Conservation (phyloP, 768 basidiomycete genomes). For the Leccinum pellstonianum region DNA sequence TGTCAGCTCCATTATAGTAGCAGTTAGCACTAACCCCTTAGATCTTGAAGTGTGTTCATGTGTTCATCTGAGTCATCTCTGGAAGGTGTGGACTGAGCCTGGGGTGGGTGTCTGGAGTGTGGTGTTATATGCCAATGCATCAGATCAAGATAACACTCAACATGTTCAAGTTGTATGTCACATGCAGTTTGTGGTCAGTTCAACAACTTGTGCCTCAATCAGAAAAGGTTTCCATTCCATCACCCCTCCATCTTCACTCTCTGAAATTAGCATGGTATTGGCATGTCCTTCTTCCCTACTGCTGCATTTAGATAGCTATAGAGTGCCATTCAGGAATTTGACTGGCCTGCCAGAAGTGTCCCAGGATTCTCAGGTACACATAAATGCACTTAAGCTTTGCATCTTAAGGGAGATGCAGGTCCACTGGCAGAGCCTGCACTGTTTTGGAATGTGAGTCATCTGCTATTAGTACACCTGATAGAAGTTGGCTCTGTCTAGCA, state of each 20-base stretch:
- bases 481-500: not conserved
- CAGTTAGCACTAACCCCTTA: no score
- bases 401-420: not conserved
- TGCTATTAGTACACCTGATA: not conserved
- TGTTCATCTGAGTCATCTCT: no score
- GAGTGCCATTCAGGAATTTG: not conserved
- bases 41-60: no score
- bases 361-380: no score
- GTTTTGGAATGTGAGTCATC: not conserved
- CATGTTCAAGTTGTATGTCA: not conserved
- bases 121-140: not conserved
- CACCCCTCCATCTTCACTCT: not conserved
- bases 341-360: not conserved
- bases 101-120: not conserved
- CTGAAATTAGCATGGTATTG: not conserved
- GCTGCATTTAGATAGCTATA: not conserved
- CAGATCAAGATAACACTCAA: not conserved
- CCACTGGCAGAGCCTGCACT: not conserved
- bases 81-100: not conserved
- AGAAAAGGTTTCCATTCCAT: not conserved
- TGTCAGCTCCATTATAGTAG: no score
- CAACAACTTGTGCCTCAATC: not conserved
- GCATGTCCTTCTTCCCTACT: not conserved
- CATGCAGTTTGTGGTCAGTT: not conserved
- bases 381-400: not conserved